A percentile compares a stretch with the other conserved stretches of the same genome.
Evolutionary conservation across 1,284 basidiomycete species (phyloP).

Genomic region (Ceratobasidium sp.): DNA sequence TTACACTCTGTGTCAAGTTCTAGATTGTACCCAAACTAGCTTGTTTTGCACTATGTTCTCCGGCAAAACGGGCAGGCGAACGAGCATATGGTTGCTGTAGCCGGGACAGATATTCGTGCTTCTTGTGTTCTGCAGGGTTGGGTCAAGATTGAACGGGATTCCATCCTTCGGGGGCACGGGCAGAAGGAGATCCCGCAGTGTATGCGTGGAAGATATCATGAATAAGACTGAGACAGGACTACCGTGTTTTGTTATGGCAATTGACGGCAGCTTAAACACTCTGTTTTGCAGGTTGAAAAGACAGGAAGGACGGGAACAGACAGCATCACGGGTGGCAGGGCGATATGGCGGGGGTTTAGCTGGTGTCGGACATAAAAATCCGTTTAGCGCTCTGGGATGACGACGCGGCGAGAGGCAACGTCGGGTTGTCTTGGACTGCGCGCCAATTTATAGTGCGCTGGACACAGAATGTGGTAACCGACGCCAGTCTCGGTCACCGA

Average conservation of each 20-base stretch:
- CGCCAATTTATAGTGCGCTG: conserved; percentile 5
- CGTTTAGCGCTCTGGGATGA: not conserved
- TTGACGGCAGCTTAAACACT: not conserved
- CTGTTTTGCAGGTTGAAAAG: conserved; percentile 1
- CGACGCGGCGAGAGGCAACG: not conserved
- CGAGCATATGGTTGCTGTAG: not conserved
- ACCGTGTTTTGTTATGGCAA: not conserved
- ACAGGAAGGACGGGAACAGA: not conserved
- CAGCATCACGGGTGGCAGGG: conserved; percentile 3
- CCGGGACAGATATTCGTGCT: not conserved
- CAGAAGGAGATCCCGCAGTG: not conserved
- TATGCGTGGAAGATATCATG: not conserved
- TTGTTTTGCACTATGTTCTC: not conserved
- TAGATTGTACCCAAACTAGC: not conserved
- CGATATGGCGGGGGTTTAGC: not conserved
- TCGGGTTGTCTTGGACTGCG: not conserved
- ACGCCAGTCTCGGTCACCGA: not conserved
- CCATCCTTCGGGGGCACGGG: not conserved
- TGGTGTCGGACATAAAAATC: not conserved
- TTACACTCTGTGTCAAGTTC: conserved; percentile 18
- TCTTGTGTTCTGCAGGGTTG: conserved; percentile 33
- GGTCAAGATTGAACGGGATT: conserved; percentile 9
- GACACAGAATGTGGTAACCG: conserved; percentile 10
- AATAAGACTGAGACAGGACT: not conserved
- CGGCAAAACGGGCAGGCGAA: conserved; percentile 19